A percentile compares a stretch with the other conserved stretches of the same genome.
These are phyloP conservation scores for Puccinellia tenuiflora DNA, from an alignment of 176 grass and related monocot species.

Conservation along the genomic window DNA sequence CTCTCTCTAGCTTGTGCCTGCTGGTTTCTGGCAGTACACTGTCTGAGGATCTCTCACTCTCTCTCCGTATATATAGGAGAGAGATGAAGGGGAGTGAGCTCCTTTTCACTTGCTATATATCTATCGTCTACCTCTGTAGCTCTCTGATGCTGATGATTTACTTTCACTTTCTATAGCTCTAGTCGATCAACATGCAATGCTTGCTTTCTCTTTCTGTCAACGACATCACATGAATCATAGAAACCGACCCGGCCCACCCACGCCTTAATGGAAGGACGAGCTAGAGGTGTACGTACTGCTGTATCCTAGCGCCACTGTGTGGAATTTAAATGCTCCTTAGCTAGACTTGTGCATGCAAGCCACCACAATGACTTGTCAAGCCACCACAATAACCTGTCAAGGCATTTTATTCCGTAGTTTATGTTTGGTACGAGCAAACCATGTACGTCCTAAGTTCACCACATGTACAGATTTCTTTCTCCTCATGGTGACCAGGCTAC, in stretches of 20 bases:
- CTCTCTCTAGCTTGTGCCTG: neutral
- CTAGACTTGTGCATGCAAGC: neutral
- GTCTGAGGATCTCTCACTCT: neutral
- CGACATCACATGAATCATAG: conserved; percentile 34
- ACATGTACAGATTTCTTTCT: neutral
- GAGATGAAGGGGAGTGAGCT: conserved; percentile 36
- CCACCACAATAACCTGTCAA: neutral
- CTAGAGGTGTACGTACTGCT: conserved; percentile 7
- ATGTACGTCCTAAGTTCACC: neutral
- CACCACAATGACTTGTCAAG: neutral
- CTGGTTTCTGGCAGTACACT: conserved; percentile 11
- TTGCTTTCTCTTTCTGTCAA: conserved; percentile 40
- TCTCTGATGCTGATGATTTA: conserved; percentile 26
- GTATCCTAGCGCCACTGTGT: neutral
- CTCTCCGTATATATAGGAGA: conserved; percentile 24
- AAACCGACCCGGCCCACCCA: conserved; percentile 27
- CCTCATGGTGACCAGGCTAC: neutral
- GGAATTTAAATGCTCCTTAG: neutral
- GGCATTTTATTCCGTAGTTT: neutral
- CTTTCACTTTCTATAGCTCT: conserved; percentile 24
- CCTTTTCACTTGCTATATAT: conserved; percentile 60
- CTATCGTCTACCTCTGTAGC: conserved; percentile 25
- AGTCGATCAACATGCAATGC: conserved; percentile 9
- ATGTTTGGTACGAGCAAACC: neutral
- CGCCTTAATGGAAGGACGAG: conserved; percentile 8